phyloP scores from a whole-genome alignment of 2,329 filamentous ascomycete genomes.

The Pseudocercospora musae region DNA sequence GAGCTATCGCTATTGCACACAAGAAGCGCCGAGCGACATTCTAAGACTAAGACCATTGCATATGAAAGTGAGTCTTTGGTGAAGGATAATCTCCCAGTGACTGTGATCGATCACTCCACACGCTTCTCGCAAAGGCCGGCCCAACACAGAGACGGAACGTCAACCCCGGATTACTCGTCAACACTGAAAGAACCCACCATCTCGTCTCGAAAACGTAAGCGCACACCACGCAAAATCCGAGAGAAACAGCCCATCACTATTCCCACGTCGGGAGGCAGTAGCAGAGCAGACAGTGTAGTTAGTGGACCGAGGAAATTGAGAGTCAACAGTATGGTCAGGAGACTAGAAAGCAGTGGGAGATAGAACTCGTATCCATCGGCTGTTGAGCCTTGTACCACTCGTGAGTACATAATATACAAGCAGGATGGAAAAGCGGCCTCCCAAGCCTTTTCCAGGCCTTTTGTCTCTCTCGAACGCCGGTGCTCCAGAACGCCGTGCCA shows the following conservation, averaged over 20 bases:
- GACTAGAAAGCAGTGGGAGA: conserved; percentile 5
- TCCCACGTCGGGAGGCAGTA: background rate
- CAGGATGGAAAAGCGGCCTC: background rate
- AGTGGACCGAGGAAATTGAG: conserved; percentile 18
- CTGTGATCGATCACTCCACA: no score
- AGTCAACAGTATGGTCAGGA: conserved; percentile 14
- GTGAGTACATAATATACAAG: conserved; percentile 3
- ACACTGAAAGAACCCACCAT: background rate
- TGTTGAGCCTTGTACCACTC: background rate
- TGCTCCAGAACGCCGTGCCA: conserved; percentile 1
- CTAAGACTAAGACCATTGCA: no score
- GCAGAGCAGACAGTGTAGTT: conserved; percentile 12
- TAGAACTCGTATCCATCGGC: no score
- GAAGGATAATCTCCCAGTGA: background rate
- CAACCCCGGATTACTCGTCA: background rate
- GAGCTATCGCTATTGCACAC: background rate
- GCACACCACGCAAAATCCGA: conserved; percentile 10
- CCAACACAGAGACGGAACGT: background rate
- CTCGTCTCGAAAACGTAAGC: conserved; percentile 15
- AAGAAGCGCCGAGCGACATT: background rate
- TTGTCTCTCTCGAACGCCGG: background rate
- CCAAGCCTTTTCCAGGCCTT: background rate
- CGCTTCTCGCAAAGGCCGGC: no score
- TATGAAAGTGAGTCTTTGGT: background rate
- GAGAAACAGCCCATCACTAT: conserved; percentile 3